Evolutionary conservation across 441 rosid genomes (phyloP), one percentile per base, ranked within the genome.

Genomic region (Jatropha podagrica): DNA sequence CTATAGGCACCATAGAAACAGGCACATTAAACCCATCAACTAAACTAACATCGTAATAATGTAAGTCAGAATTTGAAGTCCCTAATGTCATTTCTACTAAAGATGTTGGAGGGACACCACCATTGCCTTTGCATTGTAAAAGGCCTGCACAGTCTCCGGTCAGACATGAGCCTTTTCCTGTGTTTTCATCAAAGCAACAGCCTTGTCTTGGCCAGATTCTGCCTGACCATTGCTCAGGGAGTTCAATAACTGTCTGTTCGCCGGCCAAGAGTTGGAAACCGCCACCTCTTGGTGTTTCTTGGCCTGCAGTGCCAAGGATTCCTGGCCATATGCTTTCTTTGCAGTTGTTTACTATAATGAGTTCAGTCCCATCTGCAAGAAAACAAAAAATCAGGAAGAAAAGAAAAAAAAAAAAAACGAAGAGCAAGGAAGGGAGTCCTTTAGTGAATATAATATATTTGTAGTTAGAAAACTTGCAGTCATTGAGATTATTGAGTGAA

Each of bases 201-300:
- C 91, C 96, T 74, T 86, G 86, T 78, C 94, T 76, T 7, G 88
- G 87, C 96, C 96, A 89, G 60, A 89, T 77, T 79, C 96, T 84
- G 60, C 91, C 94, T 0, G 94, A 89, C 94, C 96, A 91, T 52
- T 64, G 59, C 2, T 83, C 83, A 0, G 91, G 92, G 32, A 88
- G 68, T 64, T 86, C 74, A 1, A 89, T 27, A 32, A 76, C 69
- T 4, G 71, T 69, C 65, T 88, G 85, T 78, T 85, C 78, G 6
- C 86, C 90, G 11, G 83, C 37, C 26, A 76, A 20, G 52, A 91
- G 89, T 56, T 68, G 85, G 78, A 91, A 89, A 18, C 91, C 94
- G 0, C 92, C 92, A 10, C 78, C 85, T 0, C 23, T 23, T 0
- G 86, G 91, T 38, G 85, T 85, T 15, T 60, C 64, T 41, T 87